A percentile compares a stretch with the other conserved stretches of the same genome.
Evolutionary conservation across 202 grass and related monocot genomes (phyloP).

Genomic region (Hordeum pubiflorum): DNA sequence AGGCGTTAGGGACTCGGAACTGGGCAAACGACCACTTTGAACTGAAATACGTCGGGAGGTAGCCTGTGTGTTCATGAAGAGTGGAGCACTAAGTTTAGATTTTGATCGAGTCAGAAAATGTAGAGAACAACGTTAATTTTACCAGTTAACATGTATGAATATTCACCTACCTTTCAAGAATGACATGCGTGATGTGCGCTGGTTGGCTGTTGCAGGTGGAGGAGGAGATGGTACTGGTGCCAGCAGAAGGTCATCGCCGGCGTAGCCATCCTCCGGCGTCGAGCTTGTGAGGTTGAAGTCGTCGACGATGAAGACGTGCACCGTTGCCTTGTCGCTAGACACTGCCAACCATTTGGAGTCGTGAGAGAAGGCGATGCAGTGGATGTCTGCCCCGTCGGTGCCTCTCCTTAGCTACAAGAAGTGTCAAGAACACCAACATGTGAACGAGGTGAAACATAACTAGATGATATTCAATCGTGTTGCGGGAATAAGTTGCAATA

Average conservation of each 20-base stretch:
- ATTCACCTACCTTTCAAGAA: constrained; percentile 23
- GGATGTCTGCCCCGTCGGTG: background rate
- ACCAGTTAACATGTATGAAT: background rate
- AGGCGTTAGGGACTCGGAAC: constrained; percentile 37
- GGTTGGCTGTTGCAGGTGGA: background rate
- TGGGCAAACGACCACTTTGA: constrained; percentile 64
- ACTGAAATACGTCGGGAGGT: constrained; percentile 52
- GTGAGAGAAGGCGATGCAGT: constrained; percentile 2
- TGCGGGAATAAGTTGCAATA: too few species aligned
- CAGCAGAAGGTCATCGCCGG: background rate
- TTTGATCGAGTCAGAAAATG: background rate
- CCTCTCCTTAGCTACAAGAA: background rate
- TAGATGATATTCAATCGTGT: too few species aligned
- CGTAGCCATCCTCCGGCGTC: background rate
- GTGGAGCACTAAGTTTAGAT: background rate
- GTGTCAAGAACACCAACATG: background rate
- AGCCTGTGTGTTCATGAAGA: constrained; percentile 12
- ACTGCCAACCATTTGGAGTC: background rate
- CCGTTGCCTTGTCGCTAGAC: background rate
- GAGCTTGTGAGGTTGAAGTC: constrained; percentile 7
- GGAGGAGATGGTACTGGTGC: background rate
- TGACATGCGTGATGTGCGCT: constrained; percentile 22
- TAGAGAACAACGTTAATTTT: background rate
- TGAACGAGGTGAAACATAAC: background rate
- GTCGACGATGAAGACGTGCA: background rate